These are phyloP conservation scores for Hanseniaspora osmophila DNA, from an alignment of 805 yeast genomes.

Conservation along the genomic window DNA sequence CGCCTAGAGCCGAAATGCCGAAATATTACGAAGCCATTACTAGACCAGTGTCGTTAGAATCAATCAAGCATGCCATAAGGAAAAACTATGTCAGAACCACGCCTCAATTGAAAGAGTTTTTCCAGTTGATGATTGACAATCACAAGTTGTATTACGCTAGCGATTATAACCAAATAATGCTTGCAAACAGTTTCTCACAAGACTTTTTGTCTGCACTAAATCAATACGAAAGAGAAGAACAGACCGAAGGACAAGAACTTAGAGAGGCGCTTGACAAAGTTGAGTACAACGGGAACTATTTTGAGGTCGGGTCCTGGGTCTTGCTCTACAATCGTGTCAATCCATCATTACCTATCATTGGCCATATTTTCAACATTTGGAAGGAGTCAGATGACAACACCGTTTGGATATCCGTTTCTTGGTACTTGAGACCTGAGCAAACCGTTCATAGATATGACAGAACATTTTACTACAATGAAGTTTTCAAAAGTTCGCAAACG, in stretches of 20 bases:
- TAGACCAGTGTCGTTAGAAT: slow-evolving; percentile 55
- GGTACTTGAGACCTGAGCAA: slow-evolving; percentile 97
- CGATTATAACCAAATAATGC: slow-evolving; percentile 32
- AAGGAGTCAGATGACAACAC: slow-evolving; percentile 60
- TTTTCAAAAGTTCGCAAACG: slow-evolving; percentile 91
- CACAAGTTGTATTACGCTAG: slow-evolving; percentile 52
- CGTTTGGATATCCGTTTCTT: slow-evolving; percentile 84
- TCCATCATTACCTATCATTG: slow-evolving; percentile 77
- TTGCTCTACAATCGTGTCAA: slow-evolving; percentile 79
- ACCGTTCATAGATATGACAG: slow-evolving; percentile 89
- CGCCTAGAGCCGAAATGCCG: slow-evolving; percentile 34
- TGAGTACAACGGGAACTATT: slow-evolving; percentile 54
- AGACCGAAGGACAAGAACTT: slow-evolving; percentile 12
- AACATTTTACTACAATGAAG: slow-evolving; percentile 84
- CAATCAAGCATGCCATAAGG: slow-evolving; percentile 70
- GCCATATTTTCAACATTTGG: slow-evolving; percentile 91
- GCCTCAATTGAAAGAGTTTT: slow-evolving; percentile 63
- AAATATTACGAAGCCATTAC: slow-evolving; percentile 34
- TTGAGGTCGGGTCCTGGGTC: slow-evolving; percentile 91
- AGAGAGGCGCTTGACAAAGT: slow-evolving; percentile 73
- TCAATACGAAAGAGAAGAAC: background rate
- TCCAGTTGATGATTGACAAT: slow-evolving; percentile 59
- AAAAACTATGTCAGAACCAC: slow-evolving; percentile 69
- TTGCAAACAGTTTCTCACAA: slow-evolving; percentile 9
- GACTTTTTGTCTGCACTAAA: background rate